phyloP scores from a whole-genome alignment of 2,329 filamentous ascomycete species.

The Exophiala sp. region DNA sequence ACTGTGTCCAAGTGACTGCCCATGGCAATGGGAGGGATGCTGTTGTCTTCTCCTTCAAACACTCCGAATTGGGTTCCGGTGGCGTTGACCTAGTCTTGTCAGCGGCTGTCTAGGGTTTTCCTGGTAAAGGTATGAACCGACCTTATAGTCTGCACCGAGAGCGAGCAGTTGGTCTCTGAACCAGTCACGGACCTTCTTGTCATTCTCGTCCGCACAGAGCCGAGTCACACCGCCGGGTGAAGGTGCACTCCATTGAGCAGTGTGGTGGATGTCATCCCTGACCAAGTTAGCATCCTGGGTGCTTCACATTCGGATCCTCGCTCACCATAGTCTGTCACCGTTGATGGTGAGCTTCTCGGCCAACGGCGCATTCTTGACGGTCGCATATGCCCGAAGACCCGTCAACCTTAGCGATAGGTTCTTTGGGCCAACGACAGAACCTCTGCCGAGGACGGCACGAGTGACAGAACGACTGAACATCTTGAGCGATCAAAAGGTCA shows the following conservation, averaged over 20 bases:
- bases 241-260: constrained; percentile 31
- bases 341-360: constrained; percentile 15
- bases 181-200: constrained; percentile 30
- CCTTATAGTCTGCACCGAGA: constrained; percentile 29
- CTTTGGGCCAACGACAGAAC: neutral
- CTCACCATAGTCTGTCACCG: constrained; percentile 14
- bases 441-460: constrained; percentile 1
- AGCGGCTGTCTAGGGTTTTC: neutral
- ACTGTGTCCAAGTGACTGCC: constrained; percentile 30
- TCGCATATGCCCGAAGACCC: constrained; percentile 5
- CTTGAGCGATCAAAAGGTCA: neutral
- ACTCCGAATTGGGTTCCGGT: constrained; percentile 35
- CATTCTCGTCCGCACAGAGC: constrained; percentile 24
- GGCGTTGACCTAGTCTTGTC: constrained; percentile 29
- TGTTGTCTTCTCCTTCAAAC: constrained; percentile 28
- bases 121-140: neutral
- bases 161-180: constrained; percentile 27
- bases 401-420: constrained; percentile 1
- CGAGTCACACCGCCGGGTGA: constrained; percentile 23
- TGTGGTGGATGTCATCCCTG: constrained; percentile 22
- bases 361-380: constrained; percentile 8
- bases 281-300: neutral
- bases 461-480: constrained; percentile 6
- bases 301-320: no score
- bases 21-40: constrained; percentile 30